These are phyloP conservation scores for Delitschia confertaspora DNA, from an alignment of 495 filamentous ascomycete genomes.

Conservation along the genomic window DNA sequence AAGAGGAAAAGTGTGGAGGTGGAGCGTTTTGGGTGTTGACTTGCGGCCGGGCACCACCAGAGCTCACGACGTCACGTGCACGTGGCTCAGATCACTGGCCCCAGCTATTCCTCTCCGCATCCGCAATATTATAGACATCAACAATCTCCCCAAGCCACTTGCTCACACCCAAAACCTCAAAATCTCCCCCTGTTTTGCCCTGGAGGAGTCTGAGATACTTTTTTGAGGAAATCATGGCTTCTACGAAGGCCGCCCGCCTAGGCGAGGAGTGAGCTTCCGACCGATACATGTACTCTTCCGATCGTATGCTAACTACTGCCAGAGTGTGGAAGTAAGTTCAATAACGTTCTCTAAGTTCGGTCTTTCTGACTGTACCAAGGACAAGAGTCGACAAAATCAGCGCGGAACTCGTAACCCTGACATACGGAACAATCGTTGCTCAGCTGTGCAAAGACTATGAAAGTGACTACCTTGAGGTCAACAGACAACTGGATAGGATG, in stretches of 20 bases:
- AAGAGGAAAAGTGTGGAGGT: not conserved
- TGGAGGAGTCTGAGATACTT: no score
- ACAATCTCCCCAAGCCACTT: no score
- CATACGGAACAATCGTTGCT: conserved; percentile 94
- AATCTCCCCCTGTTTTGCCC: no score
- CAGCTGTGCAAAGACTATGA: conserved; percentile 95
- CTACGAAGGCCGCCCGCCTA: conserved; percentile 81
- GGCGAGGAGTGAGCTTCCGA: conserved; percentile 81
- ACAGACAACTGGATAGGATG: conserved; percentile 97
- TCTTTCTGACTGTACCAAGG: conserved; percentile 33
- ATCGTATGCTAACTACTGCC: conserved; percentile 23
- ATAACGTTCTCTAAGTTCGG: not conserved
- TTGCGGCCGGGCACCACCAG: no score
- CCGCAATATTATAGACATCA: no score
- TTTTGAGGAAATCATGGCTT: conserved; percentile 49
- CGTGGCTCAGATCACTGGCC: no score
- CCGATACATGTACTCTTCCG: conserved; percentile 7
- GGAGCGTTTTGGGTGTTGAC: no score
- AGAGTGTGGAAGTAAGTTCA: conserved; percentile 96
- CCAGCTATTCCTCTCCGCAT: no score
- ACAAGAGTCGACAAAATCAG: conserved; percentile 68
- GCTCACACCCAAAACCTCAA: no score
- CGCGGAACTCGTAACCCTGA: conserved; percentile 91
- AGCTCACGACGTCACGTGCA: no score
- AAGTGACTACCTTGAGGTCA: conserved; percentile 84